phyloP scores from a whole-genome alignment of 208 protist species.

The Tetramitus jugosus region DNA sequence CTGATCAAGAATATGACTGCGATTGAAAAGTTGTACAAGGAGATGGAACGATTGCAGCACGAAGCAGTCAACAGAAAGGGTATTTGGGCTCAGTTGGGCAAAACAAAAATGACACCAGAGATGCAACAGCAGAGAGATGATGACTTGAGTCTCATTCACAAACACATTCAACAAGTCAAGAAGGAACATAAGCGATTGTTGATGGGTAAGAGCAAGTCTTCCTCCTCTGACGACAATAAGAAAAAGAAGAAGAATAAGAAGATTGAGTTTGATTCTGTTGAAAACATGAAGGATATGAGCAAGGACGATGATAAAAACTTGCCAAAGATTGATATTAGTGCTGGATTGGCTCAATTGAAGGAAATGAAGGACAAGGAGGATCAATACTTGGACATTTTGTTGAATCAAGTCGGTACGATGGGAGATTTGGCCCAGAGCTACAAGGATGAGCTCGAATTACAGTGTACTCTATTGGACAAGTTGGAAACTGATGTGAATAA shows the following conservation, averaged over 20 bases:
- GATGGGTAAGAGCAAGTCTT: too few species aligned
- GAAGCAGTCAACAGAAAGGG: not conserved
- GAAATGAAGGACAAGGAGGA: not conserved
- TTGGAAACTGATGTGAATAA: not conserved
- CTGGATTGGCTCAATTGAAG: conserved; percentile 10
- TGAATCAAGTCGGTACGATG: not conserved
- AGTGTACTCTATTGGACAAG: not conserved
- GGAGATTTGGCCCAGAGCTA: not conserved
- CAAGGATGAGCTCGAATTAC: not conserved
- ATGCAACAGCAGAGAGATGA: not conserved
- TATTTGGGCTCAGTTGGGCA: not conserved
- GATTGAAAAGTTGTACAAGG: not conserved
- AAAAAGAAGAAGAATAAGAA: not conserved
- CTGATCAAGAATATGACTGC: not conserved
- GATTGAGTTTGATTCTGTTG: not conserved
- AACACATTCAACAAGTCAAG: not conserved
- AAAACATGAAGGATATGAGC: too few species aligned
- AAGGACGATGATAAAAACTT: too few species aligned
- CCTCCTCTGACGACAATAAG: not conserved
- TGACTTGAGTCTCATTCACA: not conserved
- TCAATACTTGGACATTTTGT: not conserved
- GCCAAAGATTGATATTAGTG: conserved; percentile 8
- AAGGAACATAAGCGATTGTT: not conserved
- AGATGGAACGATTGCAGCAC: not conserved
- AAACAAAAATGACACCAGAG: not conserved